Conservation (phyloP, 2,329 filamentous ascomycete species). For the Uncinocarpus reesii region DNA sequence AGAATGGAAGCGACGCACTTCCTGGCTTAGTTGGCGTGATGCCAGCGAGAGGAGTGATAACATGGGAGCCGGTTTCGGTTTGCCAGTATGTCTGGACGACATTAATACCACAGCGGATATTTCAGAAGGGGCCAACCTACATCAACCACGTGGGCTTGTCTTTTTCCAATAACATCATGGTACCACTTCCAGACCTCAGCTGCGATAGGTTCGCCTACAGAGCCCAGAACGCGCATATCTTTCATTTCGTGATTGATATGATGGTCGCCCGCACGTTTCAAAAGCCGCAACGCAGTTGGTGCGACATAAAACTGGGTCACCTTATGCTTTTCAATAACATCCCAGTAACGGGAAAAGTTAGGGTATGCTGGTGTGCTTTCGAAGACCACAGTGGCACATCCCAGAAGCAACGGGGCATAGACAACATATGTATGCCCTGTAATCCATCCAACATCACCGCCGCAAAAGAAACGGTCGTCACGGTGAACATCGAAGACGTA, state of each 20-base stretch:
- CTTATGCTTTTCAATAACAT: conserved; percentile 88
- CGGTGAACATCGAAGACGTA: conserved; percentile 98
- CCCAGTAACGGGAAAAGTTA: conserved; percentile 97
- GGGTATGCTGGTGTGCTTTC: conserved; percentile 97
- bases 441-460: conserved; percentile 97
- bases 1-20: conserved; percentile 91
- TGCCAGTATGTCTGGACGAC: conserved; percentile 90
- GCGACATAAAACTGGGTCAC: conserved; percentile 98
- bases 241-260: conserved; percentile 86
- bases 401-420: conserved; percentile 85
- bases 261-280: conserved; percentile 92
- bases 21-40: conserved; percentile 95
- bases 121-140: conserved; percentile 48
- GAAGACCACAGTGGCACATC: conserved; percentile 90
- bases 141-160: conserved; percentile 86
- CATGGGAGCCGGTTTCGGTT: conserved; percentile 94
- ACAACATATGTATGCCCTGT: conserved; percentile 98
- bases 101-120: not conserved
- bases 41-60: conserved; percentile 86
- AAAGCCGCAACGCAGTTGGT: conserved; percentile 78
- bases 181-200: conserved; percentile 99
- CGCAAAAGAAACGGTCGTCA: conserved; percentile 89
- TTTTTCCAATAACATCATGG: conserved; percentile 85
- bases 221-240: conserved; percentile 78
- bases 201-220: conserved; percentile 93